Conservation (phyloP, 148 eudicot genomes). For the Cornus kousa region DNA sequence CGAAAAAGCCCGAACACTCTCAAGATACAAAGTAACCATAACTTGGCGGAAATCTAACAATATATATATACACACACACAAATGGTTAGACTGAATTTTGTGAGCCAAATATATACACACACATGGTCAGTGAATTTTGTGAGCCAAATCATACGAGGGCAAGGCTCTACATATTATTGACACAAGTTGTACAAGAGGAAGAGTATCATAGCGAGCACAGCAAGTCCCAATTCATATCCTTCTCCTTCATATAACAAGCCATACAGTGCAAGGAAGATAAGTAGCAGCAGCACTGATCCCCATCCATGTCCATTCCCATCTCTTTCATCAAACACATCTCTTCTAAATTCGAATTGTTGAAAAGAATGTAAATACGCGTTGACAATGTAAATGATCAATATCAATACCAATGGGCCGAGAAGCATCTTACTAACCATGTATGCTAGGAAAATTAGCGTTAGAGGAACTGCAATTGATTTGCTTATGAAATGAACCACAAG, state of each 20-base stretch:
- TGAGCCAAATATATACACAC: too few relatives aligned
- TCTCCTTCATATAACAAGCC: slow-evolving; percentile 9
- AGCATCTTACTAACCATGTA: slow-evolving; percentile 23
- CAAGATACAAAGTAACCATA: too few relatives aligned
- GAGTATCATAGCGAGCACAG: slow-evolving; percentile 3
- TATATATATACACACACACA: too few relatives aligned
- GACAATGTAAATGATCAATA: slow-evolving; percentile 11
- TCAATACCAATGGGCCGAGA: slow-evolving; percentile 28
- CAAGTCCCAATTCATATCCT: slow-evolving; percentile 15
- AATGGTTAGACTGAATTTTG: too few relatives aligned
- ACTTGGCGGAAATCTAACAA: too few relatives aligned
- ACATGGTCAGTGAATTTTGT: too few relatives aligned
- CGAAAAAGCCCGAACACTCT: too few relatives aligned
- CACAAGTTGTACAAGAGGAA: slow-evolving; percentile 2
- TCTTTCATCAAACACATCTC: neutral
- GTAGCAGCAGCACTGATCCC: slow-evolving; percentile 14
- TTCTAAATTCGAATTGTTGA: neutral
- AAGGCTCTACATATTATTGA: neutral
- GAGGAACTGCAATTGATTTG: slow-evolving; percentile 17
- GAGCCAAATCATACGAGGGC: neutral
- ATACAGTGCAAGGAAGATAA: slow-evolving; percentile 1
- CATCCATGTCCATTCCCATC: slow-evolving; percentile 17
- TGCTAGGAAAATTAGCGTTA: slow-evolving; percentile 7
- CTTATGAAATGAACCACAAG: slow-evolving; percentile 15
- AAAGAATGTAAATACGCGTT: neutral